Evolutionary conservation across 2,329 filamentous ascomycete genomes (phyloP), one percentile per base, ranked within the genome.

Genomic region (Nothophaeocryptopus gaeumannii): DNA sequence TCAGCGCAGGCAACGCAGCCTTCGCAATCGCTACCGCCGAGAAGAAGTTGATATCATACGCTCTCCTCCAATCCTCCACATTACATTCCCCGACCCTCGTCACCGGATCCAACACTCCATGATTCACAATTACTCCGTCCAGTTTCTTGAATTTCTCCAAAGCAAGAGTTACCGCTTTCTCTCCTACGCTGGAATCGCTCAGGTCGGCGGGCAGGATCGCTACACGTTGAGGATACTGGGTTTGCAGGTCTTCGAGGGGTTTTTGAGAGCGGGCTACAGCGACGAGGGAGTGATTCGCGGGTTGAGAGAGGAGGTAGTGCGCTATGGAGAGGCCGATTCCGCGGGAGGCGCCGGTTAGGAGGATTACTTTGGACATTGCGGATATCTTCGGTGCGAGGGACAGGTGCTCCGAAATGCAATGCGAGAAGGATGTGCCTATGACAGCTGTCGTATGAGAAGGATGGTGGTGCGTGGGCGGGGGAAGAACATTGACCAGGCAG

Each of bases 11-110:
- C 12, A 96, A 76, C 2, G 83, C 81, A 13, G 85, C 82, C 72
- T 88, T 82, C 74, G 95, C 88, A 69, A 96, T 75, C 31, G 83
- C 84, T 38, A 96, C 74, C 26, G 83, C 83, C 58, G 89, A 92
- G 67, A 96, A 90, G 60, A 97, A 83, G 67, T 97, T 97, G 54
- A 89, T 76, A 60, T 95, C 85, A 69, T 89, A 96, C 8, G 80
- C 75, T 2, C 73, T 70, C 63, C 83, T 85, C 88, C 91, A 96
- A 53, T 87, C 84, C 33, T 86, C 82, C 0, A 83, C 65, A n/a
- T 81, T 79, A 12, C 79, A 77, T 47, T 92, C 80, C 3, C 74
- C 82, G 38, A 97, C 73, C 50, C 80, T 82, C 43, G 81, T 82
- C 36, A 95, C 84, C 1, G 89, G 87, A n/a, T 83, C 79, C 38